Conservation (phyloP, 768 basidiomycete species). For the Rhodotorula paludigena region DNA sequence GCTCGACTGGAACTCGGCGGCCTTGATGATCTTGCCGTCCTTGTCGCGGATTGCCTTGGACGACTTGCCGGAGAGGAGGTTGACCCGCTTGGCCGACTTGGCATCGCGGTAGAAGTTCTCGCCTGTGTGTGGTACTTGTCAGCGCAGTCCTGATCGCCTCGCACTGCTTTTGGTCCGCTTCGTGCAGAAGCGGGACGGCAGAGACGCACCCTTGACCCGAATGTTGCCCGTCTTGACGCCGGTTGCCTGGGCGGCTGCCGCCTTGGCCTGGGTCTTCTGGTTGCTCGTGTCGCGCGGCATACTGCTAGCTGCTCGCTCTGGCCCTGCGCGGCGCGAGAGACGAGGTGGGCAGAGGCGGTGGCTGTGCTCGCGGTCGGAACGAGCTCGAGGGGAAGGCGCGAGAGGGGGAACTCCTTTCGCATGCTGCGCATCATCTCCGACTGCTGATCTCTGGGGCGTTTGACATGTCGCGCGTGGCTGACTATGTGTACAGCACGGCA, state of each 20-base stretch:
- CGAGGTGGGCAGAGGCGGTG: not conserved
- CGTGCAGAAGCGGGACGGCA: not conserved
- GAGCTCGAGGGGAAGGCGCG: too few relatives aligned
- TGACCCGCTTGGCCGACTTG: slow-evolving; percentile 73
- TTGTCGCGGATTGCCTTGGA: slow-evolving; percentile 76
- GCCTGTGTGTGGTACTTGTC: slow-evolving; percentile 49
- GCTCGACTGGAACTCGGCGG: slow-evolving; percentile 92
- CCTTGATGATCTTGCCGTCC: slow-evolving; percentile 85
- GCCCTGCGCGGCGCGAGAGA: not conserved
- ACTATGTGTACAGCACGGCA: too few relatives aligned
- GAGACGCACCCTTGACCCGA: slow-evolving; percentile 28
- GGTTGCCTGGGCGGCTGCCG: slow-evolving; percentile 31
- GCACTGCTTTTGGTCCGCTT: not conserved
- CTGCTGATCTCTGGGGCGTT: too few relatives aligned
- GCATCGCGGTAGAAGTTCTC: slow-evolving; percentile 94
- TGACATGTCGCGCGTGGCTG: too few relatives aligned
- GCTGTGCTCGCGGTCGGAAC: too few relatives aligned
- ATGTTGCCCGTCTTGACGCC: slow-evolving; percentile 40
- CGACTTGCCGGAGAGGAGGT: slow-evolving; percentile 80
- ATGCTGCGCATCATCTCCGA: too few relatives aligned
- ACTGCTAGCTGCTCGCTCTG: not conserved
- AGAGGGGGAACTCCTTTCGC: too few relatives aligned
- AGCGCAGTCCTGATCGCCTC: not conserved
- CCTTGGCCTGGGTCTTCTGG: slow-evolving; percentile 23
- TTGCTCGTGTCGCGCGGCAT: slow-evolving; percentile 35